Conservation (phyloP, 2,329 filamentous ascomycete species). For the Coleophoma crateriformis region DNA sequence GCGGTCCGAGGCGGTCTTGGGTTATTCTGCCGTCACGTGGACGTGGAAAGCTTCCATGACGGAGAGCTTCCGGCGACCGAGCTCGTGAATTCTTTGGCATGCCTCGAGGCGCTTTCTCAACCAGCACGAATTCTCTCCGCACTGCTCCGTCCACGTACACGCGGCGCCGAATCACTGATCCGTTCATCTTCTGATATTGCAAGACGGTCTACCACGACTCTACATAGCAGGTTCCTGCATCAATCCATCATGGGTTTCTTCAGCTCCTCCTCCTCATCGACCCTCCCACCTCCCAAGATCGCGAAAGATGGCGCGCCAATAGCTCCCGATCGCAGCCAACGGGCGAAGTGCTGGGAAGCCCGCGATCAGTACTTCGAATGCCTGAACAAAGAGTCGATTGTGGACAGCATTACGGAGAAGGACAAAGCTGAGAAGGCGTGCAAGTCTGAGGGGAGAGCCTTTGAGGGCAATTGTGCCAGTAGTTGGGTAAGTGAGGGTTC, state of each 20-base stretch:
- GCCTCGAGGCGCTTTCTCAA: too few species aligned
- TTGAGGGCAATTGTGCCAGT: slow-evolving; percentile 79
- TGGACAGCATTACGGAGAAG: slow-evolving; percentile 64
- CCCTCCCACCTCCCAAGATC: slow-evolving; percentile 35
- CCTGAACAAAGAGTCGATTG: slow-evolving; percentile 73
- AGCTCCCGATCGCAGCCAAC: slow-evolving; percentile 79
- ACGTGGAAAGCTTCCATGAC: neutral
- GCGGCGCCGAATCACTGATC: too few species aligned
- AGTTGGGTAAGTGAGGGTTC: slow-evolving; percentile 69
- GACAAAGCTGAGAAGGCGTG: slow-evolving; percentile 53
- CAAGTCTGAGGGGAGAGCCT: slow-evolving; percentile 52
- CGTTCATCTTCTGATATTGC: too few species aligned
- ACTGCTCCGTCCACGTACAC: too few species aligned
- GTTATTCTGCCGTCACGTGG: neutral
- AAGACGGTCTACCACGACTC: too few species aligned
- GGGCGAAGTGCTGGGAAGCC: slow-evolving; percentile 82
- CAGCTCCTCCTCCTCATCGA: slow-evolving; percentile 24
- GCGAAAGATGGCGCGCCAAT: slow-evolving; percentile 57
- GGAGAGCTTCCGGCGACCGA: neutral
- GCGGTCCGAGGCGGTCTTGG: neutral
- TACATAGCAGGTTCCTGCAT: too few species aligned
- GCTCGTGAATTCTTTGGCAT: too few species aligned
- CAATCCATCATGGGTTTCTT: slow-evolving; percentile 43
- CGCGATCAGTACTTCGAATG: slow-evolving; percentile 86
- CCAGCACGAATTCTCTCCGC: too few species aligned